phyloP scores from a whole-genome alignment of 768 basidiomycete species.

The Rhizopogon rudus region DNA sequence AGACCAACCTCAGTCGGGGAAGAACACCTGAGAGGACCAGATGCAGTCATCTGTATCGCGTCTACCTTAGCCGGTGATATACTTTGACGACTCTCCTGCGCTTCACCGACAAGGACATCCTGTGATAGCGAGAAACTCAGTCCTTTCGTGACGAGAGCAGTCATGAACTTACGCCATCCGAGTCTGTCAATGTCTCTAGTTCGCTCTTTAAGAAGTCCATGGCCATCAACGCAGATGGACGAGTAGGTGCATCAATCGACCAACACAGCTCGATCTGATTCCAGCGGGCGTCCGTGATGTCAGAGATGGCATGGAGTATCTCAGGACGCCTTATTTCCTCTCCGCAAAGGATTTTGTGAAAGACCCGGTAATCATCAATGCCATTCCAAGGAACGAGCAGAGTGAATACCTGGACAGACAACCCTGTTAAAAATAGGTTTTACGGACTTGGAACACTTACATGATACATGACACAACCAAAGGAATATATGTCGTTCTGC shows the following conservation, averaged over 20 bases:
- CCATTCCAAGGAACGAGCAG: not conserved
- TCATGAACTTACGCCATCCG: not conserved
- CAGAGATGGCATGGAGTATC: no score
- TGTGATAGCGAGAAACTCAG: not conserved
- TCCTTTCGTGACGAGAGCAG: not conserved
- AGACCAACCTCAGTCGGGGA: no score
- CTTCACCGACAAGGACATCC: not conserved
- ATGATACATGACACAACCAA: constrained; percentile 18
- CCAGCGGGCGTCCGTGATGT: not conserved
- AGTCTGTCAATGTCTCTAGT: not conserved
- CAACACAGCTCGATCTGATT: not conserved
- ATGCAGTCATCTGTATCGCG: not conserved
- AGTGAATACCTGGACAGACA: not conserved
- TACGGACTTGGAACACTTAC: not conserved
- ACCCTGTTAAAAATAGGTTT: not conserved
- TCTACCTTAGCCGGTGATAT: not conserved
- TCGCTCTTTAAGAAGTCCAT: not conserved
- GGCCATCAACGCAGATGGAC: not conserved
- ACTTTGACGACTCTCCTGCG: not conserved
- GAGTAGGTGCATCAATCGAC: not conserved
- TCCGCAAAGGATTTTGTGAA: not conserved
- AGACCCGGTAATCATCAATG: not conserved
- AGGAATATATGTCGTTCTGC: constrained; percentile 35
- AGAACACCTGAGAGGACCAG: not conserved
- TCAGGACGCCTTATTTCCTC: not conserved